Evolutionary conservation across 129 eudicot species (phyloP).

Genomic region (Arctium minus): DNA sequence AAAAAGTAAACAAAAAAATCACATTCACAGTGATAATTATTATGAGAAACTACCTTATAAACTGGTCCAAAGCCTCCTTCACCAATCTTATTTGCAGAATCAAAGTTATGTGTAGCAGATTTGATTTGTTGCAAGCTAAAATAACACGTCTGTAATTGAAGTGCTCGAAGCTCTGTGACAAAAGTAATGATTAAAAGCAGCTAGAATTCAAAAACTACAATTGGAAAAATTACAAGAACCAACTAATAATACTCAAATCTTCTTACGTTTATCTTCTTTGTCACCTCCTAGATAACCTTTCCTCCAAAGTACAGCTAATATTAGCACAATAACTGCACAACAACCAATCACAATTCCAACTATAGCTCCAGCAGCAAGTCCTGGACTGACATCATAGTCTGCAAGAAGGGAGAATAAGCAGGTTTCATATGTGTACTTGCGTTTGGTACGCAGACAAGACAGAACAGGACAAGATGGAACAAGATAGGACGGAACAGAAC

Average conservation of each 20-base stretch:
- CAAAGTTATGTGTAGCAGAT: slow-evolving; percentile 72
- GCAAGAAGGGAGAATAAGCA: slow-evolving; percentile 16
- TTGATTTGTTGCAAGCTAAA: slow-evolving; percentile 66
- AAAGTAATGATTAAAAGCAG: not conserved
- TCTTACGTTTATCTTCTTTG: slow-evolving; percentile 53
- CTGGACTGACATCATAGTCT: slow-evolving; percentile 50
- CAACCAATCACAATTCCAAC: slow-evolving; percentile 66
- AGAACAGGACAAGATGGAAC: too few relatives aligned
- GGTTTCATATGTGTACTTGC: not conserved
- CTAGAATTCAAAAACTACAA: not conserved
- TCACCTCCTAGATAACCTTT: slow-evolving; percentile 46
- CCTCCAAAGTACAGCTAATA: slow-evolving; percentile 44
- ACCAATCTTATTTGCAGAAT: slow-evolving; percentile 68
- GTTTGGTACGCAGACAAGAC: too few relatives aligned
- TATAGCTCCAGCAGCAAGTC: slow-evolving; percentile 50
- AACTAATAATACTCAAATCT: not conserved
- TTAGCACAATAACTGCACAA: slow-evolving; percentile 27
- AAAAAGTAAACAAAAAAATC: not conserved
- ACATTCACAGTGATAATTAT: not conserved
- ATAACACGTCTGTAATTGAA: slow-evolving; percentile 70
- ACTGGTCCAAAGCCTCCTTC: slow-evolving; percentile 98
- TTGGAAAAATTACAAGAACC: not conserved
- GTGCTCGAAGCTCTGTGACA: slow-evolving; percentile 66
- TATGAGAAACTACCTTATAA: slow-evolving; percentile 51
- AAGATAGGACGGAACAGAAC: too few relatives aligned